phyloP scores from a whole-genome alignment of 2,329 filamentous ascomycete genomes.

The Alternaria triticina region DNA sequence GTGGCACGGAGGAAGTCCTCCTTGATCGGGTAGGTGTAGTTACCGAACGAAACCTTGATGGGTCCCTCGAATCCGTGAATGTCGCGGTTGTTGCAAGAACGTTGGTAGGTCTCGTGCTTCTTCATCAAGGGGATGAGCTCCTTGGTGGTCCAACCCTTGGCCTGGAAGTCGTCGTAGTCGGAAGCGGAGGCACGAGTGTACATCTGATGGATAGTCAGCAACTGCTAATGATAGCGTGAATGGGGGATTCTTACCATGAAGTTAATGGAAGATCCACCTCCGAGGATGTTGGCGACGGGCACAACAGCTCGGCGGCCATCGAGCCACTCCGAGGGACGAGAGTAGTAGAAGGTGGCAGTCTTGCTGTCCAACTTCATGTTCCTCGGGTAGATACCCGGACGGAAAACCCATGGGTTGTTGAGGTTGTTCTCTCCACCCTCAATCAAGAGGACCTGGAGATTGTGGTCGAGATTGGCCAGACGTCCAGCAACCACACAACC shows the following conservation, averaged over 20 bases:
- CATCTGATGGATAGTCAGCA: slow-evolving; percentile 59
- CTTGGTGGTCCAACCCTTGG: slow-evolving; percentile 79
- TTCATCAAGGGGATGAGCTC: slow-evolving; percentile 78
- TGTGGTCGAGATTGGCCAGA: slow-evolving; percentile 77
- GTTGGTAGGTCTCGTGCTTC: slow-evolving; percentile 81
- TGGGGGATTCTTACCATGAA: slow-evolving; percentile 64
- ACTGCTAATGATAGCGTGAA: no score
- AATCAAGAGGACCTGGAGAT: slow-evolving; percentile 72
- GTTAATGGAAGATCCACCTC: slow-evolving; percentile 77
- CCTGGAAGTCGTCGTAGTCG: slow-evolving; percentile 80
- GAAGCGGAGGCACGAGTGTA: slow-evolving; percentile 75
- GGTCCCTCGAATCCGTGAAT: slow-evolving; percentile 79
- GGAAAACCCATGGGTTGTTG: slow-evolving; percentile 79
- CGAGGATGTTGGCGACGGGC: slow-evolving; percentile 75
- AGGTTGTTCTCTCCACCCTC: slow-evolving; percentile 75
- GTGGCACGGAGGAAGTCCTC: slow-evolving; percentile 77
- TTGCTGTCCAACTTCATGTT: slow-evolving; percentile 84
- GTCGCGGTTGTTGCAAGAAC: slow-evolving; percentile 61
- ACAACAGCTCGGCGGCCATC: slow-evolving; percentile 74
- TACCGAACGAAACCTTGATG: slow-evolving; percentile 80
- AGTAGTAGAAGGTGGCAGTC: slow-evolving; percentile 82
- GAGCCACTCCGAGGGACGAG: slow-evolving; percentile 74
- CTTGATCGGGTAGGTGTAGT: slow-evolving; percentile 82
- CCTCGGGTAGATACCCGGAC: slow-evolving; percentile 76
- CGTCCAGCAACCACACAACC: slow-evolving; percentile 61